Evolutionary conservation across 306 rosid genomes (phyloP), one percentile per base, ranked within the genome.

Genomic region (Corylus avellana): DNA sequence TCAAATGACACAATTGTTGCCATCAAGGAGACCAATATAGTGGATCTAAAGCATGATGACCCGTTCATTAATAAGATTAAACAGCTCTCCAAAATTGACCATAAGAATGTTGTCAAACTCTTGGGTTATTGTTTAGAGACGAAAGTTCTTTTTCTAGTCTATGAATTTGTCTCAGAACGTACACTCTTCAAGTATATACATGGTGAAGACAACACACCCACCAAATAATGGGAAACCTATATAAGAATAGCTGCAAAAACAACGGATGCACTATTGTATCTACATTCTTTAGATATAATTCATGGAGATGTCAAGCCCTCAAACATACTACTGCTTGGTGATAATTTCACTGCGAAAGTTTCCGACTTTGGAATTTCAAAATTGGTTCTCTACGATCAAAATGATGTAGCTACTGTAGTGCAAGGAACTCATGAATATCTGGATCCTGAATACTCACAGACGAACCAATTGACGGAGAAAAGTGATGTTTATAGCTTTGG

Each of bases 401-500:
- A 85, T 42, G 86, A 79, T 39, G 44, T 85, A 14, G 75, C 79
- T 2, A 78, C 88, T 12, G 8, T 79, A 81, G 82, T 85, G 20
- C 84, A 82, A 44, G 84, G 86, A n/a, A 85, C 88, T 16, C 48
- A 80, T 0, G 82, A 80, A 7, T 67, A 84, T 11, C 73, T 84
- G 32, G 80, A 84, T 42, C 87, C 77, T 37, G 79, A 80, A 69
- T 80, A 84, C 77, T 56, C 73, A 61, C 82, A 54, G 0, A 77
- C 76, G 5, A 46, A 9, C 12, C 49, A 46, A 9, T 46, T 46
- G 49, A 46, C 49, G 7, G 12, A 46, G 12, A 83, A 86, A 25
- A 86, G 89, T 12, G 83, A 79, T 63, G 82, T 87, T 9, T 87
- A 78, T 62, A 87, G 84, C 75, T 84, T 84, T 32, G 87, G 90